Percentiles rank a stretch among this genome's conserved stretches.
Conservation (phyloP, 129 eudicot species). For the Cynara cardunculus region DNA sequence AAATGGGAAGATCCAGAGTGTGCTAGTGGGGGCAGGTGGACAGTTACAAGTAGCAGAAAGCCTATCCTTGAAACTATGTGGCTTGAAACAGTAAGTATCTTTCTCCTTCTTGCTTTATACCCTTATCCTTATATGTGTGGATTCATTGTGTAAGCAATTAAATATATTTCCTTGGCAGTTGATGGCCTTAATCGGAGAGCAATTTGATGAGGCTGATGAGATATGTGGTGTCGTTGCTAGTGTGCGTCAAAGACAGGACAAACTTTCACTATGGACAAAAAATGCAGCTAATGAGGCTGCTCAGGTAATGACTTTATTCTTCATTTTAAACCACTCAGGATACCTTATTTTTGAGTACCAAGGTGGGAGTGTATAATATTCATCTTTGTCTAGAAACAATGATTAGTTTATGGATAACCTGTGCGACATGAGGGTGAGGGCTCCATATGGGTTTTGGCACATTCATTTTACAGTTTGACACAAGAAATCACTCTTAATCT, state of each 20-base stretch:
- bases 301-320: conserved; percentile 44
- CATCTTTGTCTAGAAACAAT: no score
- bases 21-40: conserved; percentile 96
- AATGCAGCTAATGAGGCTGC: conserved; percentile 87
- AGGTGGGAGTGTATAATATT: background rate
- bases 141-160: background rate
- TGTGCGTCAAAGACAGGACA: conserved; percentile 73
- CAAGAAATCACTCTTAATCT: background rate
- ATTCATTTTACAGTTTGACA: background rate
- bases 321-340: background rate
- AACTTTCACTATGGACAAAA: conserved; percentile 81
- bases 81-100: conserved; percentile 75
- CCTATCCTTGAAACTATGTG: conserved; percentile 70
- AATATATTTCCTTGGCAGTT: conserved; percentile 30
- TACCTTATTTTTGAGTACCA: background rate
- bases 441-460: background rate
- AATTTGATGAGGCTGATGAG: conserved; percentile 86
- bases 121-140: background rate
- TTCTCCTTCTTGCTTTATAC: background rate
- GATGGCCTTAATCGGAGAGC: conserved; percentile 90
- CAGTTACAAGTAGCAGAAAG: conserved; percentile 61
- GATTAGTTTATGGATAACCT: no score
- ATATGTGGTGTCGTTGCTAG: conserved; percentile 93
- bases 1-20: conserved; percentile 98
- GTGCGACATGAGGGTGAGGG: no score